Evolutionary conservation across 2,329 filamentous ascomycete genomes (phyloP), one percentile per base, ranked within the genome.

Genomic region (Sclerotinia subarctica): DNA sequence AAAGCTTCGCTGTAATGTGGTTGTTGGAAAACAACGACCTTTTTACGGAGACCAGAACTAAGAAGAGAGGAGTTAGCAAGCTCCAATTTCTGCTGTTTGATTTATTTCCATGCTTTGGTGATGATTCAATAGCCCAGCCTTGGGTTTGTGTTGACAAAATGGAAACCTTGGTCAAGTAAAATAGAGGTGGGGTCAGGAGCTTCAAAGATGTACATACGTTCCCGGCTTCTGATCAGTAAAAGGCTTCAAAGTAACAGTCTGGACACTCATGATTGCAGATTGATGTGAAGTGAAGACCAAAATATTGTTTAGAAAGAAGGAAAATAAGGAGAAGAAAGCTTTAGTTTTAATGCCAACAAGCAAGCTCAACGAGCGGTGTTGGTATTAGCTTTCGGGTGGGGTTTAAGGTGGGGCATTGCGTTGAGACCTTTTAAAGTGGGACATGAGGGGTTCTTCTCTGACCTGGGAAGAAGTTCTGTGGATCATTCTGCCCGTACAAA

Each of bases 151-250:
- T 32, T 35, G 49, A 32, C 21, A 32, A 15, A 26, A 32, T 53
- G 21, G 49, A 32, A 24, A 21, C 3, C 46, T 21, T 32, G 35
- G 24, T 10, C 21, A 11, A 15, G 44, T 5, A 44, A 54, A 47
- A 21, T 21, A 19, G 38, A 21, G 53, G 38, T 29, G 66, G 24
- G 38, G 47, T 44, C 10, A 5, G 38, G 70, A 64, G 72, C 72
- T 71, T 70, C 70, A 71, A 72, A 62, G 19, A 73, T 66, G 17
- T 74, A 93, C 94, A 82, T 88, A 97, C 94, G 94, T 98, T 87
- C 94, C 94, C 73, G 94, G 93, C 86, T 99, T 99, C 87, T 99
- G 95, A 86, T 98, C 95, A 72, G 90, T 86, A 81, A 95, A 97
- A 70, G 94, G 88, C 80, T 88, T 88, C 80, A 97, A 88, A 75